Base-by-base conservation (phyloP, 306 rosid genomes). In the Biancaea sappan region DNA sequence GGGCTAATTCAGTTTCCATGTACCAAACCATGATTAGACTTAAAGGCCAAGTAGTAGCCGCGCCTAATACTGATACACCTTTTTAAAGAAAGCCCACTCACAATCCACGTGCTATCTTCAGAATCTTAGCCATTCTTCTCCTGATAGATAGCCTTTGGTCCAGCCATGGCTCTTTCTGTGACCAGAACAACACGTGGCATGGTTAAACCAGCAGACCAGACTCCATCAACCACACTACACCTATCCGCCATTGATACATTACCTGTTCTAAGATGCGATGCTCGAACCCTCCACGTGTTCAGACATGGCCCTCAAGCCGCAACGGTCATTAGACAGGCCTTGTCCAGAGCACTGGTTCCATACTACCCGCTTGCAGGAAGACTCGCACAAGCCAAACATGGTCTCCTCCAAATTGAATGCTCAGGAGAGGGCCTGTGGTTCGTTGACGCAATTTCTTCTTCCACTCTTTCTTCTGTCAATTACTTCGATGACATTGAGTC, bases 281-380 rank as follows among this genome's bases (percentile, higher is more conserved):
- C 89, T 50, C 85, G 81, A 43, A 90, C 96, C 9, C 77, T 92
- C 44, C 98, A 90, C 26, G 94, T 90, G n/a, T 92, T 84, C 71
- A 85, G 29, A 52, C 71, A 83, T 32, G 90, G 88, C 14, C 87
- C 82, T 47, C 61, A 77, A n/a, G 92, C 90, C 0, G 67, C 78
- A 21, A n/a, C 10, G 1, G 74, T 82, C n/a, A 78, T 92, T 15
- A 82, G 80, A 80, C 74, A 85, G 46, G 98, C 92, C 0, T 62
- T 90, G 74, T 88, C 96, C 1, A 77, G n/a, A 29, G 98, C 94
- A 22, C 67, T 92, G 35, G 92, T 90, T 74, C 87, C 85, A 0
- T 92, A 90, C 75, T 88, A 88, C 82, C 98, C 98, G 68, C 88
- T 92, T 8, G 94, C 94, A 0, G 96, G 98, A 44, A 64, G 88